Evolutionary conservation across 2,329 filamentous ascomycete species (phyloP).

Genomic region (Lachnellula suecica): DNA sequence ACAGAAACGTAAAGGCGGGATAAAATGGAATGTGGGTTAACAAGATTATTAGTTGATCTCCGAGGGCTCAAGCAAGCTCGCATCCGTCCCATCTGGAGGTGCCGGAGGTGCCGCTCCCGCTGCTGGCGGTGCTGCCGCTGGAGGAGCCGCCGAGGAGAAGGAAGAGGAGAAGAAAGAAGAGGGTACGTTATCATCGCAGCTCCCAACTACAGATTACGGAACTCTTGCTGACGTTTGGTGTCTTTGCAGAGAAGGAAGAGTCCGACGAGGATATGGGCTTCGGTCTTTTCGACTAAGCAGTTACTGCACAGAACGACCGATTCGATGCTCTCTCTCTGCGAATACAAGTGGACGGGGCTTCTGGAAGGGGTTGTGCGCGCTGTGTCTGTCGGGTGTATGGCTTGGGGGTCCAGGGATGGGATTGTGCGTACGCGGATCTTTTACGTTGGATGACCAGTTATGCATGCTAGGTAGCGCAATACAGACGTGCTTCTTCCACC

Average conservation of each 20-base stretch:
- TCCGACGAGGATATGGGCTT: constrained; percentile 77
- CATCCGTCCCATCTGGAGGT: constrained; percentile 94
- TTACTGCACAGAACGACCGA: constrained; percentile 22
- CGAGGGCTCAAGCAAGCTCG: constrained; percentile 89
- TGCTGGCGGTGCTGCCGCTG: constrained; percentile 67
- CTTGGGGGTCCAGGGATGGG: constrained; percentile 24
- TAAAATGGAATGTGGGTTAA: constrained; percentile 23
- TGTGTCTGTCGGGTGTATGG: constrained; percentile 29
- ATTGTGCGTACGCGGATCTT: constrained; percentile 15
- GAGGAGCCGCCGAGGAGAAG: constrained; percentile 59
- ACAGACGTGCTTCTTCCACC: constrained; percentile 33
- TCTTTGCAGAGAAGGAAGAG: constrained; percentile 60
- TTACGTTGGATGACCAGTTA: constrained; percentile 23
- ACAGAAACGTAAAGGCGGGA: constrained; percentile 24
- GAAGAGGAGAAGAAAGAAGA: constrained; percentile 76
- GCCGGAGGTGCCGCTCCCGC: constrained; percentile 68
- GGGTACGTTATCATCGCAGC: constrained; percentile 75
- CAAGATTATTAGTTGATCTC: constrained; percentile 72
- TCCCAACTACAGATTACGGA: background rate
- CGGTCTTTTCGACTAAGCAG: constrained; percentile 72
- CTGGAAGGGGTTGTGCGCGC: constrained; percentile 30
- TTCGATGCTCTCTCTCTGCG: constrained; percentile 23
- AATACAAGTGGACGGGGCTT: constrained; percentile 23
- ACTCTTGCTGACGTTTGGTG: constrained; percentile 27
- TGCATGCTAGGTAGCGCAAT: constrained; percentile 31